phyloP scores from a whole-genome alignment of 2,329 filamentous ascomycete species.

The Penicillium brasilianum region DNA sequence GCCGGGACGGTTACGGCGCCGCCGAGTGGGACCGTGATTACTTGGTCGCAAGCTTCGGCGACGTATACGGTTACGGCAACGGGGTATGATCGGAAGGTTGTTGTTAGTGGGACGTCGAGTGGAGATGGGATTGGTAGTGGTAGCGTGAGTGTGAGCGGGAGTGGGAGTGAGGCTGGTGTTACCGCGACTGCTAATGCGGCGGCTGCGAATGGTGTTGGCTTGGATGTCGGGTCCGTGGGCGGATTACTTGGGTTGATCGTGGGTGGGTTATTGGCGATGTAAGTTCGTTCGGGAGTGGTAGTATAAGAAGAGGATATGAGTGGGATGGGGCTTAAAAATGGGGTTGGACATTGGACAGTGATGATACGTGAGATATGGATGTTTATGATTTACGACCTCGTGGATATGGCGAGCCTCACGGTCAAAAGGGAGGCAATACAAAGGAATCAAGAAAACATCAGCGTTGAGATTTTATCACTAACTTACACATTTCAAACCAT shows the following conservation, averaged over 20 bases:
- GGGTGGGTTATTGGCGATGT: slow-evolving; percentile 12
- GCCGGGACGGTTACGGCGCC: slow-evolving; percentile 40
- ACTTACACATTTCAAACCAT: too few species aligned
- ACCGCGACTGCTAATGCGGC: slow-evolving; percentile 19
- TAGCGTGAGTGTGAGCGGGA: slow-evolving; percentile 25
- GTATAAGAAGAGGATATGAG: too few species aligned
- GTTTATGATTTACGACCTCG: too few species aligned
- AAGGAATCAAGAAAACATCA: too few species aligned
- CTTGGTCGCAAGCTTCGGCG: slow-evolving; percentile 40
- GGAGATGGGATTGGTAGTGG: not conserved
- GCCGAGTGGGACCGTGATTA: slow-evolving; percentile 42
- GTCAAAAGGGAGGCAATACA: too few species aligned
- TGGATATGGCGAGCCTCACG: too few species aligned
- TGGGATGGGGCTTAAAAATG: too few species aligned
- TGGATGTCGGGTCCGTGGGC: slow-evolving; percentile 13
- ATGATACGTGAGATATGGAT: too few species aligned
- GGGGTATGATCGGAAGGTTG: slow-evolving; percentile 30
- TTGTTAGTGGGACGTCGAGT: slow-evolving; percentile 3
- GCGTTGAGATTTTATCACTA: too few species aligned
- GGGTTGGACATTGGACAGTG: too few species aligned
- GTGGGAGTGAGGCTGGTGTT: slow-evolving; percentile 13
- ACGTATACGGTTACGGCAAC: slow-evolving; percentile 46
- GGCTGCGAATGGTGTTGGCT: not conserved
- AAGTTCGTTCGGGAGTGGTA: too few species aligned
- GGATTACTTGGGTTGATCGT: slow-evolving; percentile 18